phyloP scores from a whole-genome alignment of 495 filamentous ascomycete genomes.

The Aspergillus steynii region DNA sequence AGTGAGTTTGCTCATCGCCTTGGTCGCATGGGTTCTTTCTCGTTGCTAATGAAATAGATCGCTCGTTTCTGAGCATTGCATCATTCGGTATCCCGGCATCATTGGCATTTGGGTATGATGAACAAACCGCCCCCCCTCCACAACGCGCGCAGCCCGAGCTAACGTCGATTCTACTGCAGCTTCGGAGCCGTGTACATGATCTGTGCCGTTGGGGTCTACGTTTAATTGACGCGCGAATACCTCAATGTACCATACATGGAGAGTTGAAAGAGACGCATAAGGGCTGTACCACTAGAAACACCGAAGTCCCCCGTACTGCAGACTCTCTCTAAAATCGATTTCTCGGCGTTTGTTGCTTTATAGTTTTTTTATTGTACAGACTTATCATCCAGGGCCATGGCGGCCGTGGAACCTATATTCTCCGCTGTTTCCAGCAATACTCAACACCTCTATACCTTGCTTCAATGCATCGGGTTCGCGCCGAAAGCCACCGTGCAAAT shows the following conservation, averaged over 20 bases:
- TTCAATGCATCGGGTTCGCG: conserved; percentile 83
- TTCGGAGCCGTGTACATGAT: conserved; percentile 98
- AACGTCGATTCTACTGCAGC: conserved; percentile 44
- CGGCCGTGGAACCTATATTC: conserved; percentile 59
- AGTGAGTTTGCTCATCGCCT: conserved; percentile 58
- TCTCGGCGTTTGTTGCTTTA: conserved; percentile 12
- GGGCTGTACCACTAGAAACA: conserved; percentile 40
- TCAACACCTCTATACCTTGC: conserved; percentile 82
- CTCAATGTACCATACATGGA: conserved; percentile 43
- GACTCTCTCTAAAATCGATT: conserved; percentile 17
- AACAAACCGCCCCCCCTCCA: neutral
- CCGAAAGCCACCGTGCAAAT: conserved; percentile 82
- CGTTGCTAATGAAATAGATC: conserved; percentile 57
- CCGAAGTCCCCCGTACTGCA: conserved; percentile 21
- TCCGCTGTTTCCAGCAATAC: conserved; percentile 83
- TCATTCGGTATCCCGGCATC: conserved; percentile 86
- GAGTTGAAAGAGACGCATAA: conserved; percentile 28
- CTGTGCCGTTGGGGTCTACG: conserved; percentile 97
- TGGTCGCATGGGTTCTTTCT: neutral
- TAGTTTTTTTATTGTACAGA: conserved; percentile 16
- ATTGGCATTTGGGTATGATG: conserved; percentile 79
- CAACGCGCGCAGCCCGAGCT: conserved; percentile 2
- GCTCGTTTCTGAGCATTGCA: conserved; percentile 74
- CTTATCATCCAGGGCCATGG: conserved; percentile 14
- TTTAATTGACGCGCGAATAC: conserved; percentile 54